These are phyloP conservation scores for Seminavis robusta DNA, from an alignment of 108 stramenopile genomes.

Conservation along the genomic window DNA sequence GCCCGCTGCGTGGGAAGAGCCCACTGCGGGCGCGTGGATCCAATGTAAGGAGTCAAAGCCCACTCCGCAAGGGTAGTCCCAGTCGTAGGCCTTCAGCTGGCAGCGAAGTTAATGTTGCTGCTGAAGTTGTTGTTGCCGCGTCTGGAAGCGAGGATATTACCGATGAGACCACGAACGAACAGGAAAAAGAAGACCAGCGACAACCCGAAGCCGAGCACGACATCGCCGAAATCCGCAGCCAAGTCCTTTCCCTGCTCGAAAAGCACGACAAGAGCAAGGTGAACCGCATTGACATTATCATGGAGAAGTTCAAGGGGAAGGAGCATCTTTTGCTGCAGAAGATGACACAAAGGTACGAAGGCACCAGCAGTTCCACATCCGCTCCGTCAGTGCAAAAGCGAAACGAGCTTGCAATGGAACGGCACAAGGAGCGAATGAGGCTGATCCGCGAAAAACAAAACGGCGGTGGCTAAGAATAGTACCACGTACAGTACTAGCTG, in stretches of 20 bases:
- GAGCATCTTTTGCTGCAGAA: constrained; percentile 77
- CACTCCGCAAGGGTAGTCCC: too few relatives aligned
- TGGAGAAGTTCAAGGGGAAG: constrained; percentile 88
- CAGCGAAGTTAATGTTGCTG: too few relatives aligned
- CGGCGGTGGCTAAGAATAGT: too few relatives aligned
- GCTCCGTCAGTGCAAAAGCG: constrained; percentile 40
- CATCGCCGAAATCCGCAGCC: constrained; percentile 49
- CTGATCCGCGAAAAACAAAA: constrained; percentile 33
- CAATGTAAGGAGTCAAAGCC: too few relatives aligned
- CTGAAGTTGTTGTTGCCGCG: too few relatives aligned
- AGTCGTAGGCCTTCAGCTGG: too few relatives aligned
- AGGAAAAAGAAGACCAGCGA: constrained; percentile 14
- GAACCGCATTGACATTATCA: constrained; percentile 78
- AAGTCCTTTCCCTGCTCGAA: constrained; percentile 71
- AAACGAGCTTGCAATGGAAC: constrained; percentile 62
- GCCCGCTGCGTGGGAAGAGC: too few relatives aligned
- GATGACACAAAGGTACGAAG: constrained; percentile 81
- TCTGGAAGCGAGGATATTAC: too few relatives aligned
- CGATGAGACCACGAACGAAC: too few relatives aligned
- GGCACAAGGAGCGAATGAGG: constrained; percentile 80
- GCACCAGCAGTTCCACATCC: constrained; percentile 14
- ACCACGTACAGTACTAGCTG: too few relatives aligned
- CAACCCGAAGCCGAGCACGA: constrained; percentile 24
- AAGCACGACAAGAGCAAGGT: constrained; percentile 81
- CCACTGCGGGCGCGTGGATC: too few relatives aligned